phyloP scores from a whole-genome alignment of 2,329 filamentous ascomycete genomes.

The Cladosporium sp. region DNA sequence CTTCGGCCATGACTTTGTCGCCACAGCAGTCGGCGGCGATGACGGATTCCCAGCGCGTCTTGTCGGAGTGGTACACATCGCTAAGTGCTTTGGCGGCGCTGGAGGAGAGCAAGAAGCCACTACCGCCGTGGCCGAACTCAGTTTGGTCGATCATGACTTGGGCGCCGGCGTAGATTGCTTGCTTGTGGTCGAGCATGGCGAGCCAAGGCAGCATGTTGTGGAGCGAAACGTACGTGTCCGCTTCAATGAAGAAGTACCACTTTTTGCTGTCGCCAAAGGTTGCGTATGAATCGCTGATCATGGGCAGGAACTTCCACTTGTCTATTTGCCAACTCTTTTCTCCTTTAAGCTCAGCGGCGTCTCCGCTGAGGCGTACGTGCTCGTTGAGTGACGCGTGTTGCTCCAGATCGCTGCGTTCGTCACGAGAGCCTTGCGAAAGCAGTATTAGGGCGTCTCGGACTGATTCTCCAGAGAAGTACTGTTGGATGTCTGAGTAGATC shows the following conservation, averaged over 20 bases:
- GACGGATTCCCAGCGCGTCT: slow-evolving; percentile 36
- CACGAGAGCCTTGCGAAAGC: not conserved
- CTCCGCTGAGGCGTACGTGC: slow-evolving; percentile 26
- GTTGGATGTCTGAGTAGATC: slow-evolving; percentile 52
- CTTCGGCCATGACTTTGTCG: slow-evolving; percentile 39
- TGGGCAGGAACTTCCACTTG: slow-evolving; percentile 45
- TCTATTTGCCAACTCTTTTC: slow-evolving; percentile 51
- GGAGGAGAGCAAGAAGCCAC: slow-evolving; percentile 48
- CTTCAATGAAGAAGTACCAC: slow-evolving; percentile 62
- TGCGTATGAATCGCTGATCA: slow-evolving; percentile 38
- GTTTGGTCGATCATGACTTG: slow-evolving; percentile 30
- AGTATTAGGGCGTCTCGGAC: slow-evolving; percentile 27
- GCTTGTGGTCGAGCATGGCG: slow-evolving; percentile 44
- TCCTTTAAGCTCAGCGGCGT: slow-evolving; percentile 21
- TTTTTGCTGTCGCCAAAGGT: slow-evolving; percentile 50
- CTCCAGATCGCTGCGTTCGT: not conserved
- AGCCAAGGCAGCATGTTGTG: slow-evolving; percentile 48
- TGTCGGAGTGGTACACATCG: slow-evolving; percentile 24
- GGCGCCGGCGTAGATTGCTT: slow-evolving; percentile 49
- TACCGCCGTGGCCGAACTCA: slow-evolving; percentile 52
- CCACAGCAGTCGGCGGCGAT: slow-evolving; percentile 39
- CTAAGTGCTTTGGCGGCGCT: slow-evolving; percentile 41
- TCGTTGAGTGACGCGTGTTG: slow-evolving; percentile 3
- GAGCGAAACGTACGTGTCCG: slow-evolving; percentile 51
- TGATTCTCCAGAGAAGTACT: slow-evolving; percentile 41